Evolutionary conservation across 768 basidiomycete genomes (phyloP).

Genomic region (Trametes maxima): DNA sequence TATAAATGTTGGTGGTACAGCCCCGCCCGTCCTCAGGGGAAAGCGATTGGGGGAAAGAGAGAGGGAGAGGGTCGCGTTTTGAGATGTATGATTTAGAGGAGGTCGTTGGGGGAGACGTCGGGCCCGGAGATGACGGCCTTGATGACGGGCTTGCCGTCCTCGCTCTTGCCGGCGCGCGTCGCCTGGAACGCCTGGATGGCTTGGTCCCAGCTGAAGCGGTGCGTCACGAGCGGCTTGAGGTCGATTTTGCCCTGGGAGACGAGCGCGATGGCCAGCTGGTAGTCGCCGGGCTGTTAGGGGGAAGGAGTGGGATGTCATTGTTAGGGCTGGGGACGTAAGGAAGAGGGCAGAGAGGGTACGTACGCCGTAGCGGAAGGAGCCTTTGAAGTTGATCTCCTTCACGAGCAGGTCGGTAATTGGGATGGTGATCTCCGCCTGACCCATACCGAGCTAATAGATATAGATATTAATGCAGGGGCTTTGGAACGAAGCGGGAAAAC

Average conservation of each 20-base stretch:
- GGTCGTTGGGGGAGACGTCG: slow-evolving; percentile 50
- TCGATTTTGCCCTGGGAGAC: slow-evolving; percentile 82
- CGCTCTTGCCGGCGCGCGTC: slow-evolving; percentile 77
- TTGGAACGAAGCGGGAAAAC: slow-evolving; percentile 4
- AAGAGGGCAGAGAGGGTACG: slow-evolving; percentile 27
- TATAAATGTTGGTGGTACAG: too few relatives aligned
- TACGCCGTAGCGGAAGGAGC: slow-evolving; percentile 92
- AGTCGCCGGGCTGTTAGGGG: slow-evolving; percentile 70
- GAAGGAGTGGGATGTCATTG: background rate
- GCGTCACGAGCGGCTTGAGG: slow-evolving; percentile 86
- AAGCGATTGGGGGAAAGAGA: background rate
- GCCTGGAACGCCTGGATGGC: slow-evolving; percentile 81
- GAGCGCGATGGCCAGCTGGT: slow-evolving; percentile 82
- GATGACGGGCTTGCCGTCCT: slow-evolving; percentile 86
- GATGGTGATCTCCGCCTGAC: slow-evolving; percentile 71
- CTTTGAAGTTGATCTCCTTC: slow-evolving; percentile 83
- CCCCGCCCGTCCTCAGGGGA: background rate
- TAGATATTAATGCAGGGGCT: background rate
- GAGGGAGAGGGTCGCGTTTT: background rate
- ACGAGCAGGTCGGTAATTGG: slow-evolving; percentile 69
- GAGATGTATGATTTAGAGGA: slow-evolving; percentile 13
- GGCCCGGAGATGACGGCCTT: slow-evolving; percentile 90
- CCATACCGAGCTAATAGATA: slow-evolving; percentile 77
- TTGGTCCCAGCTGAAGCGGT: slow-evolving; percentile 80
- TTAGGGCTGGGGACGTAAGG: background rate